Evolutionary conservation across 495 filamentous ascomycete genomes (phyloP).

Genomic region (Xylaria sp.): DNA sequence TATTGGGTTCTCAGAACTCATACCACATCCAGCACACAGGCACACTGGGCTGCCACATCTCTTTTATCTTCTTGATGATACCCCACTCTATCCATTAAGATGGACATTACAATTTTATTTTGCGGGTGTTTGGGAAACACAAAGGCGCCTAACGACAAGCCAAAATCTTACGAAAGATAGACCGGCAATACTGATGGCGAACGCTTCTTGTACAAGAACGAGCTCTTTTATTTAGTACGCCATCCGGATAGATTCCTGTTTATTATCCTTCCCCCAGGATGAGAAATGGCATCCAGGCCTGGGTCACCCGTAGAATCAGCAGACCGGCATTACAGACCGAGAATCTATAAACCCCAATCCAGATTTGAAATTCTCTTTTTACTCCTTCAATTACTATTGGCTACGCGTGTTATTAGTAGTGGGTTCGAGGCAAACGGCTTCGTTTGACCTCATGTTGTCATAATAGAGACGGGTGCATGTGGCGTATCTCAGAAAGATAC

Average conservation of each 20-base stretch:
- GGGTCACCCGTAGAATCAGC: neutral
- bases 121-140: neutral
- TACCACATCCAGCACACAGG: conserved; percentile 14
- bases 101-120: conserved; percentile 5
- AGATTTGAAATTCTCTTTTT: neutral
- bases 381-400: neutral
- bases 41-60: conserved; percentile 3
- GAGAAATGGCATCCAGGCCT: too few species aligned
- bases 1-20: neutral
- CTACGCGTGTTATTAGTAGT: neutral
- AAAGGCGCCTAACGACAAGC: neutral
- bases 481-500: neutral
- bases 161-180: neutral
- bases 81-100: conserved; percentile 2
- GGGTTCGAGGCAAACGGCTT: neutral
- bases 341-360: neutral
- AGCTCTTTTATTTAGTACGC: neutral
- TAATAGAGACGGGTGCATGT: neutral
- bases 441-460: neutral
- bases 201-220: neutral
- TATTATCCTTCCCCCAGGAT: too few species aligned
- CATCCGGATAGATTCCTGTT: too few species aligned
- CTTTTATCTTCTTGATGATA: conserved; percentile 20
- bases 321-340: neutral
- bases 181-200: neutral